Percentiles rank a stretch among this genome's conserved stretches.
These are phyloP conservation scores for Lodderomyces elongisporus DNA, from an alignment of 1,139 yeast species.

Conservation along the genomic window DNA sequence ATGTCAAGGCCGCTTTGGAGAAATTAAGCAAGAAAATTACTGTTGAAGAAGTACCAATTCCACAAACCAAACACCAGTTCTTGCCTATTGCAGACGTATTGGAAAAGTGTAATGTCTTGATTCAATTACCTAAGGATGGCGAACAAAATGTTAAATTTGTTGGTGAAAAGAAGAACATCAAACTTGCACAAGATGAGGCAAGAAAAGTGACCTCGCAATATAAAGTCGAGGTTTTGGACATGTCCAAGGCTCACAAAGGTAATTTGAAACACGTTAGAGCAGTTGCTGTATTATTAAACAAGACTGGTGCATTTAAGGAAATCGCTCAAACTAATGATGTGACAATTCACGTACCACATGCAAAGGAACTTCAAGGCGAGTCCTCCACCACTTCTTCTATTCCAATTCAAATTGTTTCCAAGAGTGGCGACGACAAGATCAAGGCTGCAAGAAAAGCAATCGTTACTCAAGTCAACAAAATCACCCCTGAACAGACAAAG, in stretches of 20 bases:
- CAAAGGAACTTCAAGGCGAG: conserved; percentile 19
- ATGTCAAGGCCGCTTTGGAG: conserved; percentile 45
- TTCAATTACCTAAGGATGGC: conserved; percentile 49
- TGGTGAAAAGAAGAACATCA: conserved; percentile 55
- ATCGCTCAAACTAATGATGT: conserved; percentile 47
- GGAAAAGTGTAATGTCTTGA: conserved; percentile 55
- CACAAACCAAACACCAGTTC: conserved; percentile 40
- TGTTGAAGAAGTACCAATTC: conserved; percentile 39
- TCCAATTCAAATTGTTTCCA: conserved; percentile 40
- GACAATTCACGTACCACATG: conserved; percentile 52
- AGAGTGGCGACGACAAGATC: conserved; percentile 33
- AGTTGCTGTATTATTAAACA: conserved; percentile 60
- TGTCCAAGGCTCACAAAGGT: conserved; percentile 84
- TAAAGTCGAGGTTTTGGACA: conserved; percentile 65
- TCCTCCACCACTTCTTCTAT: conserved; percentile 18
- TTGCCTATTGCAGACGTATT: conserved; percentile 44
- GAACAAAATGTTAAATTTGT: conserved; percentile 54
- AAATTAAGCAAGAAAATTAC: conserved; percentile 35
- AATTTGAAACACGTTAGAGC: conserved; percentile 70
- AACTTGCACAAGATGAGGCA: conserved; percentile 57
- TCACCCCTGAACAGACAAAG: conserved; percentile 62
- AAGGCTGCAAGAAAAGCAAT: conserved; percentile 56
- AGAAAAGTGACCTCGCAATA: conserved; percentile 47
- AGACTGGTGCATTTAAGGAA: conserved; percentile 43
- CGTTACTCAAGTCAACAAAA: conserved; percentile 66